phyloP scores from a whole-genome alignment of 2,329 filamentous ascomycete genomes.

The Paecilomyces dactylethromorphus region DNA sequence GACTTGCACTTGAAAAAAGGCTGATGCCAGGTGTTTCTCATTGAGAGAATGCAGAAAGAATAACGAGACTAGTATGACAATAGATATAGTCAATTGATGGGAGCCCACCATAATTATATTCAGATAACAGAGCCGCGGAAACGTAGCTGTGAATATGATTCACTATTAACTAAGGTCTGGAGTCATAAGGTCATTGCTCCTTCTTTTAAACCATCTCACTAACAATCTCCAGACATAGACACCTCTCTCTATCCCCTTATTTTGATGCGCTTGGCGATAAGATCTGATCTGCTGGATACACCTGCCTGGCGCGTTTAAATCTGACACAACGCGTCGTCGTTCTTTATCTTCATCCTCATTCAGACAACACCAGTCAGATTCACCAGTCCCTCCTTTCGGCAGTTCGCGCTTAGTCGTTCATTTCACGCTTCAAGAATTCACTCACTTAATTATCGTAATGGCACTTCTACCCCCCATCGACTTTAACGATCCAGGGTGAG shows the following conservation, averaged over 20 bases:
- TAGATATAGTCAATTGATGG: not conserved
- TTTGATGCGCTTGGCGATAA: not conserved
- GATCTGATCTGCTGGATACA: not conserved
- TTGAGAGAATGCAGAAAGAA: not conserved
- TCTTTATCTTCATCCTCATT: not conserved
- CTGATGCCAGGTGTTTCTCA: not conserved
- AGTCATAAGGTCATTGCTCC: not conserved
- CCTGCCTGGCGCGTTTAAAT: not conserved
- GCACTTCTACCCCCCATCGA: not conserved
- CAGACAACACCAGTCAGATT: not conserved
- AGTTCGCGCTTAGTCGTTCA: not conserved
- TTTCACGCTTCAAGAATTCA: not conserved
- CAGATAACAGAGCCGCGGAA: not conserved
- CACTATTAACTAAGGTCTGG: not conserved
- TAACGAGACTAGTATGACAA: not conserved
- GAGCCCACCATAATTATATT: not conserved
- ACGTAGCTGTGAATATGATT: not conserved
- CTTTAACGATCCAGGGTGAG: not conserved
- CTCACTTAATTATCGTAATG: not conserved
- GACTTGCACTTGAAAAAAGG: not conserved
- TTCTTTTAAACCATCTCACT: not conserved
- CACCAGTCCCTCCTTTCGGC: not conserved
- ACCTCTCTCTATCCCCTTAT: not conserved
- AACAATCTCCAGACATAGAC: not conserved
- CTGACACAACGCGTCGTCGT: not conserved